Base-by-base conservation (phyloP, 1,139 yeast genomes). In the Suhomyces bribrorum region DNA sequence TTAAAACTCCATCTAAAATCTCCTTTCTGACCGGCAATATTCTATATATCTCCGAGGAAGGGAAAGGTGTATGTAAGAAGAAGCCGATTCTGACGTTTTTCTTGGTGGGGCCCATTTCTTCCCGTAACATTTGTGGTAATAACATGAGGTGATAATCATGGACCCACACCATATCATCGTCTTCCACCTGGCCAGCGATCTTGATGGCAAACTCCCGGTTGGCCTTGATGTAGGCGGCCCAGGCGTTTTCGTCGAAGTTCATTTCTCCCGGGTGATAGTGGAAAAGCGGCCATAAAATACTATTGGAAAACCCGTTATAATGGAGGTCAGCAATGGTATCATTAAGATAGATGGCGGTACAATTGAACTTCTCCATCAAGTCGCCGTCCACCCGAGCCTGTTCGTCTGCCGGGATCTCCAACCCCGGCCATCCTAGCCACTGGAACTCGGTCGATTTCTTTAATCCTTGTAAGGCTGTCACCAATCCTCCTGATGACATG, bases 251-350 rank as follows among this genome's bases (percentile, higher is more conserved):
- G 61, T 94, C 98, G 59, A 94, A 94, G 59, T 87, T 89, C 86
- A 94, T 94, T 64, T 94, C 99, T 45, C 98, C 98, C 0, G 99
- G 98, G 59, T 94, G 98, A 64, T 94, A 94, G 62, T 94, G 99
- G 69, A 94, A 94, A 45, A 94, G 66, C 1, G 99, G 99, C 99
- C 99, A 94, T 47, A 94, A 69, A 47, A 94, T 94, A 24, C 81
- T 74, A 63, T 92, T 94, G 44, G 90, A 81, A 62, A 94, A 94
- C 31, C 98, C 98, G 61, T 94, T 94, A 66, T 94, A 94, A 66
- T 92, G 97, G 51, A 92, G 73, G 54, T 92, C 98, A 1, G 98
- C 97, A 49, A 92, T 73, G 46, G 85, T 86, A 55, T 92, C 97
- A 47, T 81, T 76, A 44, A 94, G 62, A 65, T 84, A 94, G 36